A percentile compares a stretch with the other conserved stretches of the same genome.
Evolutionary conservation across 2,329 filamentous ascomycete genomes (phyloP).

Genomic region (Penicillium polonicum): DNA sequence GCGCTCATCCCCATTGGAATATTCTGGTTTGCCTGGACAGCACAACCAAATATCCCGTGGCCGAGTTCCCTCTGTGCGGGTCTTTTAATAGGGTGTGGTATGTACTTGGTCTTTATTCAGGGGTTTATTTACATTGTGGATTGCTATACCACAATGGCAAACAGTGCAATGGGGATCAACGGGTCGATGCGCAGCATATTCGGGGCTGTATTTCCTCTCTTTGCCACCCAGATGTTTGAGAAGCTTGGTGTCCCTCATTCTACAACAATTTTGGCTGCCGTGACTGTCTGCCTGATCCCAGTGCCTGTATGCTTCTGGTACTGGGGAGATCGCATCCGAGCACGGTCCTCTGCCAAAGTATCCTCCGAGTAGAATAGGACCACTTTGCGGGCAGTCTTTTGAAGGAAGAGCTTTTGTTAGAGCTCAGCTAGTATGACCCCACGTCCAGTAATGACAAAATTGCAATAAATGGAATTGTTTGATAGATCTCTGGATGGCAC

Average conservation of each 20-base stretch:
- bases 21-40: background rate
- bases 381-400: background rate
- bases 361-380: conserved; percentile 5
- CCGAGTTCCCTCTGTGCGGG: background rate
- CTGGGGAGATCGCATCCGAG: background rate
- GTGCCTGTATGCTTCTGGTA: background rate
- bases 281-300: background rate
- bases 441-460: background rate
- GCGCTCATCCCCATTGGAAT: background rate
- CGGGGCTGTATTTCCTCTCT: background rate
- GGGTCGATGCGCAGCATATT: background rate
- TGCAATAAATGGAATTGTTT: background rate
- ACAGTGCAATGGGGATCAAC: background rate
- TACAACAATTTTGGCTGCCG: background rate
- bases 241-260: background rate
- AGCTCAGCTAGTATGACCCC: background rate
- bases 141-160: background rate
- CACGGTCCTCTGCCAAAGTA: background rate
- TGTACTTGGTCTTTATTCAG: background rate
- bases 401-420: background rate
- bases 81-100: background rate
- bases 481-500: background rate
- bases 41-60: background rate
- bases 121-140: background rate
- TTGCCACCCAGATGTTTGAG: background rate